Conservation (phyloP, 768 basidiomycete genomes). For the Lactifluus echinatus region DNA sequence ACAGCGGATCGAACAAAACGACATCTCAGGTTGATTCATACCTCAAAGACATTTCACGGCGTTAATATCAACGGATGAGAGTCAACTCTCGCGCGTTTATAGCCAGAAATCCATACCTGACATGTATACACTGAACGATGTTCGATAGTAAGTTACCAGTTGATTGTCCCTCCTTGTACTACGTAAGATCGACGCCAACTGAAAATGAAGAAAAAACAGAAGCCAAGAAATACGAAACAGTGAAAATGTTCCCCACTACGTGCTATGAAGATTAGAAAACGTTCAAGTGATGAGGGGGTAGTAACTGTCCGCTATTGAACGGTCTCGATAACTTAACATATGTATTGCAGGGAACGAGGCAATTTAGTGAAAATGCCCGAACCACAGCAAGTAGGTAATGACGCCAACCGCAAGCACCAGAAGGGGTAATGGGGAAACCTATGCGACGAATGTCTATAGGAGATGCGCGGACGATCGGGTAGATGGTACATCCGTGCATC, state of each 20-base stretch:
- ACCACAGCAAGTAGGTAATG: not conserved
- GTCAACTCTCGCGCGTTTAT: no score
- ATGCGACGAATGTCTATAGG: not conserved
- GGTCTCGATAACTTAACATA: not conserved
- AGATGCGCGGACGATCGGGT: not conserved
- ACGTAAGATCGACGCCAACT: not conserved
- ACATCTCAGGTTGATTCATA: no score
- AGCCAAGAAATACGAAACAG: not conserved
- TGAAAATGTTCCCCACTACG: not conserved
- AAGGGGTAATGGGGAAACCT: not conserved
- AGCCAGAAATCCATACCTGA: no score
- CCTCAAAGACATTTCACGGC: no score
- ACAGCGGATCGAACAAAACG: no score
- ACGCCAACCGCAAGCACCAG: not conserved
- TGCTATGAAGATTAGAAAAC: conserved; percentile 14
- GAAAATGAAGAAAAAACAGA: not conserved
- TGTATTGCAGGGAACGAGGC: not conserved
- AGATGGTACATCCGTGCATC: not conserved
- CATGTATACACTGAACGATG: not conserved
- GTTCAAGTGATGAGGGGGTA: conserved; percentile 2
- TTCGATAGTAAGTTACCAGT: not conserved
- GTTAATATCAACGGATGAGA: no score
- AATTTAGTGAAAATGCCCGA: not conserved
- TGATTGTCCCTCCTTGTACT: not conserved
- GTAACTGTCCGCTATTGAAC: not conserved